These are phyloP conservation scores for Cydonia oblonga DNA, from an alignment of 331 rosid genomes.

Conservation along the genomic window DNA sequence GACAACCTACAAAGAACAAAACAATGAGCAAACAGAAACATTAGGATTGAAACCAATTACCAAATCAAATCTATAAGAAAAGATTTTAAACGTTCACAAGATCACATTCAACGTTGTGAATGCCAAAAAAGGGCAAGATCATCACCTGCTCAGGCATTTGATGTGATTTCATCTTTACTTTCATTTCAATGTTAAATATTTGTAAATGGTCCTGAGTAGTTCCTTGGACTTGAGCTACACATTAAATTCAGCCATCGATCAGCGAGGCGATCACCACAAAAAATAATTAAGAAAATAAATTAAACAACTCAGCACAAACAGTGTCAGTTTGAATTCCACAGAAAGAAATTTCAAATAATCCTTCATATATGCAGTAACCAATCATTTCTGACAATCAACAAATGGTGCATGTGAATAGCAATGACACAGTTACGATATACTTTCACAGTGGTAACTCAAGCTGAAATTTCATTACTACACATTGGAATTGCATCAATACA, in stretches of 20 bases:
- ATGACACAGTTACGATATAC: background rate
- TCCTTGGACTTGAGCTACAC: slow-evolving; percentile 70
- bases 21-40: background rate
- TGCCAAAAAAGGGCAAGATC: background rate
- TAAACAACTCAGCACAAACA: background rate
- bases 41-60: background rate
- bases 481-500: background rate
- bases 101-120: background rate
- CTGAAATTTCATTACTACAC: background rate
- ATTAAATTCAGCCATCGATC: background rate
- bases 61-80: background rate
- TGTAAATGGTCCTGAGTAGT: slow-evolving; percentile 74
- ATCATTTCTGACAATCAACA: background rate
- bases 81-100: background rate
- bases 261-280: background rate
- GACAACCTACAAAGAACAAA: slow-evolving; percentile 12
- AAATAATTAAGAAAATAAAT: background rate
- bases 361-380: background rate
- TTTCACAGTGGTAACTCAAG: background rate
- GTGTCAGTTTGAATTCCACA: background rate
- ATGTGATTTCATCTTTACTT: slow-evolving; percentile 56
- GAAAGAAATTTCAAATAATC: background rate
- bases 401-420: background rate
- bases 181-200: slow-evolving; percentile 57
- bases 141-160: slow-evolving; percentile 73